A percentile compares a stretch with the other conserved stretches of the same genome.
Evolutionary conservation across 176 grass and related monocot species (phyloP).

Genomic region (Elaeis guineensis): DNA sequence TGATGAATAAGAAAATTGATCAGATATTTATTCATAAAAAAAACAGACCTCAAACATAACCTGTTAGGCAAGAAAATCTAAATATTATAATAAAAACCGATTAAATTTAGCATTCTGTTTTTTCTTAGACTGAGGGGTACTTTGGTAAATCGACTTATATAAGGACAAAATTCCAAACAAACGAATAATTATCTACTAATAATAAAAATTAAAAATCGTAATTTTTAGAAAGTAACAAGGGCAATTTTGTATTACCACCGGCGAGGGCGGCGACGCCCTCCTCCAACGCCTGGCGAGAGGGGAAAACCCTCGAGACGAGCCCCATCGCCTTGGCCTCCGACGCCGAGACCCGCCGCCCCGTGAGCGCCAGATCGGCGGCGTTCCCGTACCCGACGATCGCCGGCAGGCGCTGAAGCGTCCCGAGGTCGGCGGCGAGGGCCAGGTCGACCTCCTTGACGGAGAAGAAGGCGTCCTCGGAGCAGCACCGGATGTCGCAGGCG

Average conservation of each 20-base stretch:
- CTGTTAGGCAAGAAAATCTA: too few species aligned
- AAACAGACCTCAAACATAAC: too few species aligned
- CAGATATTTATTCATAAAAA: too few species aligned
- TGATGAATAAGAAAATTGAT: too few species aligned
- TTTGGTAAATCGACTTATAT: too few species aligned
- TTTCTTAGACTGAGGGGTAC: too few species aligned
- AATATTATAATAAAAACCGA: too few species aligned
- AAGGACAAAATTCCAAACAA: too few species aligned
- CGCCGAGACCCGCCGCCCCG: slow-evolving; percentile 49
- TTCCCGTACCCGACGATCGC: slow-evolving; percentile 59
- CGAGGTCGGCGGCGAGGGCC: slow-evolving; percentile 74
- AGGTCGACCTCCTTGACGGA: slow-evolving; percentile 87
- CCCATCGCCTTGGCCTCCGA: slow-evolving; percentile 76
- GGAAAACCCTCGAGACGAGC: slow-evolving; percentile 55
- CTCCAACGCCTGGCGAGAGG: slow-evolving; percentile 48
- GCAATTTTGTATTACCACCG: slow-evolving; percentile 26
- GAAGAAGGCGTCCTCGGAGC: slow-evolving; percentile 59
- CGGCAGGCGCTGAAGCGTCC: slow-evolving; percentile 59
- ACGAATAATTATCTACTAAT: too few species aligned
- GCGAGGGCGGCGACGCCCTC: slow-evolving; percentile 40
- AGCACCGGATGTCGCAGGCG: slow-evolving; percentile 64
- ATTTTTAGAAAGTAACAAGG: too few species aligned
- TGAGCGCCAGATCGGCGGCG: slow-evolving; percentile 57
- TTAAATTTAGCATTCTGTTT: too few species aligned
- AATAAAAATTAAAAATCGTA: too few species aligned